Evolutionary conservation across 768 basidiomycete genomes (phyloP).

Genomic region (Naematelia aurantialba): DNA sequence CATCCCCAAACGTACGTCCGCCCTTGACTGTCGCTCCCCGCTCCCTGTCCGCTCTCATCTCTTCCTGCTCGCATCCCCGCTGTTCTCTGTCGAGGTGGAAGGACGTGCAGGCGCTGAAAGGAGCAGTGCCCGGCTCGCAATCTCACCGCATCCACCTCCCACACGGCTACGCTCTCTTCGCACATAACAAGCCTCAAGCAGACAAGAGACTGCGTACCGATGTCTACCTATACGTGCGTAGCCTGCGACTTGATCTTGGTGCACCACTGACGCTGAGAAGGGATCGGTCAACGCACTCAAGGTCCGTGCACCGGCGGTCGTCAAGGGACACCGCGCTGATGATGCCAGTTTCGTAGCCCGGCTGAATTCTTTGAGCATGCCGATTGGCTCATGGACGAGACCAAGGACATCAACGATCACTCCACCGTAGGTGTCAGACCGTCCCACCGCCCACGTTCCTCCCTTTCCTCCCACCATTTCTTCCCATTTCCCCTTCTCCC

Average conservation of each 20-base stretch:
- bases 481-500: not conserved
- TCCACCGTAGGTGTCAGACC: constrained; percentile 16
- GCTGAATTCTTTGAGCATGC: constrained; percentile 40
- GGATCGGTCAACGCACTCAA: constrained; percentile 23
- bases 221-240: constrained; percentile 37
- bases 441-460: too few relatives aligned
- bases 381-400: constrained; percentile 35
- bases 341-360: constrained; percentile 32
- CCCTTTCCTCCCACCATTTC: too few relatives aligned
- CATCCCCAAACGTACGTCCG: constrained; percentile 2
- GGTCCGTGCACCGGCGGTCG: constrained; percentile 1
- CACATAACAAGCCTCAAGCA: constrained; percentile 27
- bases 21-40: too few relatives aligned
- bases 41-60: too few relatives aligned
- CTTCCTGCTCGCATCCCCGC: too few relatives aligned
- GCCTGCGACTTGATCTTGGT: not conserved
- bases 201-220: constrained; percentile 20
- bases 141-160: constrained; percentile 30
- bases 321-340: constrained; percentile 11
- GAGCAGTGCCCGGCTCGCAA: constrained; percentile 2
- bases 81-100: too few relatives aligned
- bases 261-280: constrained; percentile 11
- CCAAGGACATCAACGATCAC: constrained; percentile 25
- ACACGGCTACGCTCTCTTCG: constrained; percentile 34
- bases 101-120: too few relatives aligned